Evolutionary conservation across 2,329 filamentous ascomycete species (phyloP), one percentile per base, ranked within the genome.

Genomic region (Aspergillus sp.): DNA sequence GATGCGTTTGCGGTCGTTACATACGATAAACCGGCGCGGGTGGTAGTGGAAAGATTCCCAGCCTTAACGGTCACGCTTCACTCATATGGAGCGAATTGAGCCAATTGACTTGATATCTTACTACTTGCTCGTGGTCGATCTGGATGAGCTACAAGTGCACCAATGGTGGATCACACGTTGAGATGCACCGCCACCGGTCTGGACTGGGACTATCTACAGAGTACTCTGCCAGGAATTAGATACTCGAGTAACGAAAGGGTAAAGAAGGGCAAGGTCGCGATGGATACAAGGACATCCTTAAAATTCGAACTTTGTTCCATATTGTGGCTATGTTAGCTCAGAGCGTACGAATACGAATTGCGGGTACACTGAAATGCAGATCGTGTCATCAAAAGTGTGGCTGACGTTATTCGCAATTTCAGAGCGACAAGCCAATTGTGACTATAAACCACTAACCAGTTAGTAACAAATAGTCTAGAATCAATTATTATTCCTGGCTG

Each of bases 181-280:
- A 18, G 11, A 20, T 51, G 48, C 48, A 51, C 48, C 48, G 48
- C 48, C 48, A 42, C 48, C 20, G 12, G 48, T 32, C 36, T 51
- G 36, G 48, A 41, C 38, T 32, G 7, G 36, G 48, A 41, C 38
- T 32, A n/a, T 36, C 34, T 13, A n/a, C 34, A 7, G 4, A n/a
- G 13, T 2, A 36, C 26, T 30, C 26, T 11, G 26, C 9, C 9
- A 9, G 9, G 9, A 30, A 30, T 4, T 30, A 30, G 3, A 30
- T 0, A 9, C 26, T 30, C 11, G 26, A 9, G 8, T 30, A 30
- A 30, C 26, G 9, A 11, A 30, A 30, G 2, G 22, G 26, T 4
- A 9, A 11, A 3, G 26, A 30, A 30, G 26, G 26, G 26, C 4
- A 30, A 11, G 26, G 26, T 30, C 9, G 4, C 26, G 26, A 9